Evolutionary conservation across 2,329 filamentous ascomycete species (phyloP).

Genomic region (Hypomyces rosellus): DNA sequence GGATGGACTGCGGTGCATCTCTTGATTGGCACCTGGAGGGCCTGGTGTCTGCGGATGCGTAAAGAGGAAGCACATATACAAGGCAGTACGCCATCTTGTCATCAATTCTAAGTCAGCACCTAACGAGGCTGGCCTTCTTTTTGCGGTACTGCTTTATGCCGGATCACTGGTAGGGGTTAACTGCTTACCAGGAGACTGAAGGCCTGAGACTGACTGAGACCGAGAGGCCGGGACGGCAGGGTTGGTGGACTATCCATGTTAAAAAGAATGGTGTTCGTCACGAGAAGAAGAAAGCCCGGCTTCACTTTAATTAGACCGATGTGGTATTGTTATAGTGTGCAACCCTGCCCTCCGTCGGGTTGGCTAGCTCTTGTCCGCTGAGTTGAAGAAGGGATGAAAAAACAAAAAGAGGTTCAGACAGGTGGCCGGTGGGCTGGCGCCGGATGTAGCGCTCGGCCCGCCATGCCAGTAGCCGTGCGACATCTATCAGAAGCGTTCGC

Average conservation of each 20-base stretch:
- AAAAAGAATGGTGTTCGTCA: not conserved
- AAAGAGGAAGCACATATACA: constrained; percentile 86
- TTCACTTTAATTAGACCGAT: too few relatives aligned
- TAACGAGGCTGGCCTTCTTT: not conserved
- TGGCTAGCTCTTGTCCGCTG: too few relatives aligned
- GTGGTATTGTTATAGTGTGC: too few relatives aligned
- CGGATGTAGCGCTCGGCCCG: too few relatives aligned
- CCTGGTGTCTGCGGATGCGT: constrained; percentile 71
- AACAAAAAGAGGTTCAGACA: too few relatives aligned
- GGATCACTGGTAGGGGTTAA: constrained; percentile 1
- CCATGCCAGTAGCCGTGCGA: too few relatives aligned
- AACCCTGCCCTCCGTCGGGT: too few relatives aligned
- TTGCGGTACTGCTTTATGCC: not conserved
- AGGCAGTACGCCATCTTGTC: constrained; percentile 67
- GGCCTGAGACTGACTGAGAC: constrained; percentile 18
- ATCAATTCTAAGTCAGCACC: not conserved
- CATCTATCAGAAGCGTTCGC: not conserved
- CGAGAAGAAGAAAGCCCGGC: too few relatives aligned
- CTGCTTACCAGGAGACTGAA: constrained; percentile 24
- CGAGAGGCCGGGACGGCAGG: not conserved
- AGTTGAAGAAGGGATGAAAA: too few relatives aligned
- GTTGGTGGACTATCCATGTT: not conserved
- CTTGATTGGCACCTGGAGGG: constrained; percentile 73
- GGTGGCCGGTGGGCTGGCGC: too few relatives aligned
- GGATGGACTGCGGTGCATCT: constrained; percentile 85